Conservation (phyloP, 31 red algal species). For the Asparagopsis taxiformis region DNA sequence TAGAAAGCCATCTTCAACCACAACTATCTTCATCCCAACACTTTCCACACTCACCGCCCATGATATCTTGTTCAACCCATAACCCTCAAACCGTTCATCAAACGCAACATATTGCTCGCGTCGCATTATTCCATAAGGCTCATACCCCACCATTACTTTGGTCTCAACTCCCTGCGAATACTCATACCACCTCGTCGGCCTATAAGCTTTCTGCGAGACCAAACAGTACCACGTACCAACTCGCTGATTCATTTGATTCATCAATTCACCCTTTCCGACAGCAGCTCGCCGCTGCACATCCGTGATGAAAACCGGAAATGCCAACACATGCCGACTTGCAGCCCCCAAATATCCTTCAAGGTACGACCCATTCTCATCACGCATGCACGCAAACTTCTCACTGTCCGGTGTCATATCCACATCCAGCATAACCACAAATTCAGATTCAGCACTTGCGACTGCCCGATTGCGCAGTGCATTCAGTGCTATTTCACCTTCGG, state of each 20-base stretch:
- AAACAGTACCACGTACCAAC: slow-evolving; percentile 55
- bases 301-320: slow-evolving; percentile 45
- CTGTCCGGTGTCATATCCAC: slow-evolving; percentile 75
- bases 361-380: background rate
- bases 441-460: slow-evolving; percentile 44
- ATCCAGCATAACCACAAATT: slow-evolving; percentile 75
- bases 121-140: slow-evolving; percentile 80
- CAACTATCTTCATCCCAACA: slow-evolving; percentile 39
- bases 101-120: slow-evolving; percentile 43
- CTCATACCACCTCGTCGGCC: slow-evolving; percentile 64
- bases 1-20: slow-evolving; percentile 42
- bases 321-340: slow-evolving; percentile 24
- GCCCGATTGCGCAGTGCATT: slow-evolving; percentile 87
- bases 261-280: slow-evolving; percentile 34
- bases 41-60: slow-evolving; percentile 53
- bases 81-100: slow-evolving; percentile 92
- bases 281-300: slow-evolving; percentile 43
- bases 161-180: slow-evolving; percentile 23
- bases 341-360: slow-evolving; percentile 15
- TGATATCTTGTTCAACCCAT: slow-evolving; percentile 94
- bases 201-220: slow-evolving; percentile 61
- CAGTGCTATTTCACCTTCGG: slow-evolving; percentile 47
- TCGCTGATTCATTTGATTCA: slow-evolving; percentile 11
- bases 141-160: slow-evolving; percentile 61
- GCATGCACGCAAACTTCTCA: slow-evolving; percentile 30